phyloP scores from a whole-genome alignment of 2,329 filamentous ascomycete genomes.

The Botryosphaeria agaves region DNA sequence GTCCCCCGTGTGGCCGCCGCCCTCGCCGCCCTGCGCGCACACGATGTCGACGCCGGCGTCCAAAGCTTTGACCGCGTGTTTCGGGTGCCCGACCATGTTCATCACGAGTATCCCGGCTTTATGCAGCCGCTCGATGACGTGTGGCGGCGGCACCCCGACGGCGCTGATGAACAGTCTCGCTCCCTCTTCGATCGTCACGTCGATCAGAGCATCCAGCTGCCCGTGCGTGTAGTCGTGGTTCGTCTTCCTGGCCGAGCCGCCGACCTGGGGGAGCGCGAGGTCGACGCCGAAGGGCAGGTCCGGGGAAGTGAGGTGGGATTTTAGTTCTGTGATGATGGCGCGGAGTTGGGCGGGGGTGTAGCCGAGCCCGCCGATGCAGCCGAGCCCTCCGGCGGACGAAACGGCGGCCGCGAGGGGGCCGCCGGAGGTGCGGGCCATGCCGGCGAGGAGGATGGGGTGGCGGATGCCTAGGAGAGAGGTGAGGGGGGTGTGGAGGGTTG shows the following conservation, averaged over 20 bases:
- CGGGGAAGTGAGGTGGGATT: constrained; percentile 48
- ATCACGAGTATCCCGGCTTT: constrained; percentile 68
- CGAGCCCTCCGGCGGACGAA: constrained; percentile 58
- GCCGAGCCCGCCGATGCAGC: constrained; percentile 54
- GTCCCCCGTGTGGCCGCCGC: constrained; percentile 82
- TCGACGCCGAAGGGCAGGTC: constrained; percentile 78
- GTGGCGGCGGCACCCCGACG: constrained; percentile 66
- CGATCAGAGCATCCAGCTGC: constrained; percentile 71
- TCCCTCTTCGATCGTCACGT: constrained; percentile 71
- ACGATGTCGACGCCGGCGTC: constrained; percentile 78
- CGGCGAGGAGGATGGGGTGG: constrained; percentile 81
- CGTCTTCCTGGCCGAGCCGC: constrained; percentile 66
- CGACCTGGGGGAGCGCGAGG: constrained; percentile 78
- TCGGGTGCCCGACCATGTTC: constrained; percentile 95
- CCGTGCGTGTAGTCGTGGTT: constrained; percentile 94
- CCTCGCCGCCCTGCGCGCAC: constrained; percentile 84
- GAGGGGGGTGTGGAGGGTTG: constrained; percentile 55
- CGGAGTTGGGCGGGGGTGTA: constrained; percentile 61
- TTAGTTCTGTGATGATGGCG: constrained; percentile 71
- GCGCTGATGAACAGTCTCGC: constrained; percentile 74
- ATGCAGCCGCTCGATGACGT: constrained; percentile 62
- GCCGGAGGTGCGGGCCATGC: constrained; percentile 78
- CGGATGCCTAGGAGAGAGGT: constrained; percentile 64
- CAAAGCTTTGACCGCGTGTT: constrained; percentile 78
- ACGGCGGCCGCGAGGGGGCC: constrained; percentile 69